Conservation (phyloP, 83 land plant species). For the Diphasiastrum complanatum region DNA sequence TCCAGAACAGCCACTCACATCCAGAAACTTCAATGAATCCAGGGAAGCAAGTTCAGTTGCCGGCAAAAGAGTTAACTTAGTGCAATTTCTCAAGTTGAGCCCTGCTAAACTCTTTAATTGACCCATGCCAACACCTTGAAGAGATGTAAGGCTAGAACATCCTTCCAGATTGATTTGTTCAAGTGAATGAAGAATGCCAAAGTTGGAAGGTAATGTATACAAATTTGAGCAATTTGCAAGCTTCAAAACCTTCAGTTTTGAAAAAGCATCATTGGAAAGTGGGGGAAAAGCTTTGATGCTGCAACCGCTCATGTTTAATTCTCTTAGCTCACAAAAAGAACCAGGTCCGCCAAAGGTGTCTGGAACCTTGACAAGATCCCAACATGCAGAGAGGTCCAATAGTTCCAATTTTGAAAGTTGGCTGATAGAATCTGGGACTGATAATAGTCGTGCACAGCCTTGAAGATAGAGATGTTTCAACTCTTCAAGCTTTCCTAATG, state of each 20-base stretch:
- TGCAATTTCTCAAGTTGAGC: constrained; percentile 26
- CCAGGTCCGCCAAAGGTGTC: constrained; percentile 11
- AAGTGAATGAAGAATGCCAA: constrained; percentile 14
- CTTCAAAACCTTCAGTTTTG: constrained; percentile 17
- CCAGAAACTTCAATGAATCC: constrained; percentile 20
- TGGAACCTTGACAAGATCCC: constrained; percentile 30
- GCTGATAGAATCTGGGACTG: constrained; percentile 18
- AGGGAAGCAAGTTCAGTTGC: constrained; percentile 5
- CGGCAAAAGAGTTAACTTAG: constrained; percentile 5
- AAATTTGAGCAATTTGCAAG: constrained; percentile 16
- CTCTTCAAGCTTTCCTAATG: constrained; percentile 18
- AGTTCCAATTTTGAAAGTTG: constrained; percentile 11
- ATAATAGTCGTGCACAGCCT: constrained; percentile 25
- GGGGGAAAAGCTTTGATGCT: constrained; percentile 22
- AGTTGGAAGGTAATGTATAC: constrained; percentile 6
- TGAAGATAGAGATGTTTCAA: constrained; percentile 14
- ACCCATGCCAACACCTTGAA: constrained; percentile 15
- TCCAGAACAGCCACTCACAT: constrained; percentile 28
- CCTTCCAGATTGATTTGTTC: constrained; percentile 23
- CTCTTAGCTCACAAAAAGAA: constrained; percentile 19
- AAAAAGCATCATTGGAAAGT: constrained; percentile 16
- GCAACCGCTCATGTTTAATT: constrained; percentile 22
- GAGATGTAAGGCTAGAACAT: constrained; percentile 17
- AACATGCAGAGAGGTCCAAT: constrained; percentile 23
- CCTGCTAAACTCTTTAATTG: constrained; percentile 16